Conservation (phyloP, 371 early-diverging fungal genomes). For the Smittium culicis region DNA sequence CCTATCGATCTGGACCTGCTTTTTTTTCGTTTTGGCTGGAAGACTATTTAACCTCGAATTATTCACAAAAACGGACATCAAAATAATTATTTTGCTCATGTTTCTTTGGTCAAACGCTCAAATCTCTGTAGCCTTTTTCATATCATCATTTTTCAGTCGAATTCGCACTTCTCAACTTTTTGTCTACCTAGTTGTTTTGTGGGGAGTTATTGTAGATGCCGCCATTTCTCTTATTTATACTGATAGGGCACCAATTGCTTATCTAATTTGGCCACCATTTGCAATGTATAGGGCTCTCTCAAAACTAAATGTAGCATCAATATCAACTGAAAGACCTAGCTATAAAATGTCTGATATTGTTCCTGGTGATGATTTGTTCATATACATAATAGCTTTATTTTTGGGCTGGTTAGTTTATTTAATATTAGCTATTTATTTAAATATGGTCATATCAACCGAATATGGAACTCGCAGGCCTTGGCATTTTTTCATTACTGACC, state of each 20-base stretch:
- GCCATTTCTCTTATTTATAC: slow-evolving; percentile 33
- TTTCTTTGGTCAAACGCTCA: slow-evolving; percentile 52
- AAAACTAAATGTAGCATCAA: slow-evolving; percentile 35
- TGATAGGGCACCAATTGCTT: slow-evolving; percentile 27
- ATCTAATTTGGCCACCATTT: slow-evolving; percentile 59
- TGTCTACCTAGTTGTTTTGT: slow-evolving; percentile 44
- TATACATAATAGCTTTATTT: slow-evolving; percentile 35
- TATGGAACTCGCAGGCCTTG: slow-evolving; percentile 48
- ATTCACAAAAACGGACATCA: slow-evolving; percentile 40
- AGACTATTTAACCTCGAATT: slow-evolving; percentile 36
- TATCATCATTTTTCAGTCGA: slow-evolving; percentile 43
- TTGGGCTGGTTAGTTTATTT: slow-evolving; percentile 38
- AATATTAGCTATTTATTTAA: slow-evolving; percentile 38
- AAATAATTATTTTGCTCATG: slow-evolving; percentile 41
- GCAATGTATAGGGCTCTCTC: slow-evolving; percentile 48
- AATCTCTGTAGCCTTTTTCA: slow-evolving; percentile 47
- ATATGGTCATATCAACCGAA: slow-evolving; percentile 41
- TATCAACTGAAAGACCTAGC: slow-evolving; percentile 16
- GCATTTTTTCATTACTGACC: slow-evolving; percentile 44
- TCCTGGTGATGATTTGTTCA: slow-evolving; percentile 35
- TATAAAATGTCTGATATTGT: slow-evolving; percentile 31
- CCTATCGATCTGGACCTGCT: slow-evolving; percentile 39
- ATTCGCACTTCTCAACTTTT: slow-evolving; percentile 38
- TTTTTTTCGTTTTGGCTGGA: slow-evolving; percentile 44
- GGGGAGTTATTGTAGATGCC: slow-evolving; percentile 41